These are phyloP conservation scores for Xylaria flabelliformis DNA, from an alignment of 495 filamentous ascomycete species.

Conservation along the genomic window DNA sequence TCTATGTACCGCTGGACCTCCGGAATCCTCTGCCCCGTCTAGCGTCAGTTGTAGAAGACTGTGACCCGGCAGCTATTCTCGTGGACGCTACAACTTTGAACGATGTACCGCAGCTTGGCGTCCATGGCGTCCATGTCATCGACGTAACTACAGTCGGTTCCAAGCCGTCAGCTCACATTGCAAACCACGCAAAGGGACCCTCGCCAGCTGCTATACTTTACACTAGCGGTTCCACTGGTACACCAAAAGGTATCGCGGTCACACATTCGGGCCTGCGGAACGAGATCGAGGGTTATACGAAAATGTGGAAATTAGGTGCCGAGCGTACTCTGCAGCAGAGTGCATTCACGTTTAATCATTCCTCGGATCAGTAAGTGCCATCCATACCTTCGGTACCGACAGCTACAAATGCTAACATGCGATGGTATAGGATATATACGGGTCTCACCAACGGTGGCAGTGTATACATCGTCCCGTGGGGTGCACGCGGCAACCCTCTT, in stretches of 20 bases:
- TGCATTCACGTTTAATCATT: slow-evolving; percentile 39
- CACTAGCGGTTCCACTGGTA: slow-evolving; percentile 56
- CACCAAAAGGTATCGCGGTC: slow-evolving; percentile 54
- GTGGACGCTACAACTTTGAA: slow-evolving; percentile 53
- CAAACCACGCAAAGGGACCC: not conserved
- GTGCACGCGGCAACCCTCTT: slow-evolving; percentile 32
- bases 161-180: not conserved
- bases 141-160: not conserved
- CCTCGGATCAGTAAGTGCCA: slow-evolving; percentile 30
- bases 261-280: slow-evolving; percentile 36
- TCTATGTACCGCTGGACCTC: slow-evolving; percentile 62
- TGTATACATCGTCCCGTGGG: slow-evolving; percentile 30
- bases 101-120: slow-evolving; percentile 29
- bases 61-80: slow-evolving; percentile 38
- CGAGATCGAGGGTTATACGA: slow-evolving; percentile 27
- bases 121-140: not conserved
- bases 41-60: slow-evolving; percentile 26
- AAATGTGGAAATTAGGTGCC: slow-evolving; percentile 18
- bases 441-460: slow-evolving; percentile 37
- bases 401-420: not conserved
- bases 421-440: slow-evolving; percentile 30
- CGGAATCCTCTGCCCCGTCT: slow-evolving; percentile 39
- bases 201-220: slow-evolving; percentile 48
- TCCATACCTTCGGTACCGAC: not conserved
- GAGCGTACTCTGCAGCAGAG: slow-evolving; percentile 42